Conservation (phyloP, 2,329 filamentous ascomycete species). For the Colletotrichum lini region DNA sequence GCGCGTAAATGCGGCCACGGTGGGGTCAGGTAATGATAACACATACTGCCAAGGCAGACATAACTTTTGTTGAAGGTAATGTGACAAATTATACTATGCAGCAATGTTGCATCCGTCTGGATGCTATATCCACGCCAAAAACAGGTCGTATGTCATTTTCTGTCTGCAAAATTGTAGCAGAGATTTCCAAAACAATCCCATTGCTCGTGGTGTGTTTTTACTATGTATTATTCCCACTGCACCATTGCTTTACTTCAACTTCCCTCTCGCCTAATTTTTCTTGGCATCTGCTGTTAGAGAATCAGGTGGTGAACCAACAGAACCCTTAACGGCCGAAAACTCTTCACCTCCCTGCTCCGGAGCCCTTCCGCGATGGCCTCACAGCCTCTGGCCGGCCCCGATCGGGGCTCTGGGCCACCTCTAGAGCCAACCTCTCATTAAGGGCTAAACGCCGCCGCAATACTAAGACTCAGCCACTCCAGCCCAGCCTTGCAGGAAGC, state of each 20-base stretch:
- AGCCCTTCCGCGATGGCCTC: not conserved
- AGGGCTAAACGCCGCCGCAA: slow-evolving; percentile 3
- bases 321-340: slow-evolving; percentile 9
- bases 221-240: too few relatives aligned
- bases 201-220: too few relatives aligned
- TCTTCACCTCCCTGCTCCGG: not conserved
- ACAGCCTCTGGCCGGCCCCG: not conserved
- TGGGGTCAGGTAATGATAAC: too few relatives aligned
- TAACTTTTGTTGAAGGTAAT: too few relatives aligned
- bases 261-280: slow-evolving; percentile 10
- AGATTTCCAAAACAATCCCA: too few relatives aligned
- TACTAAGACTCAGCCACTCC: not conserved
- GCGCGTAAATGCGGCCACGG: too few relatives aligned
- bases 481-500: slow-evolving; percentile 8
- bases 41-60: too few relatives aligned
- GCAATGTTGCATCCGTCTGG: too few relatives aligned
- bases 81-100: too few relatives aligned
- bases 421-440: not conserved
- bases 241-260: not conserved
- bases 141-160: too few relatives aligned
- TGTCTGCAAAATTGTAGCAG: too few relatives aligned
- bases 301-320: not conserved
- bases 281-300: slow-evolving; percentile 5
- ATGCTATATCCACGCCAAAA: too few relatives aligned
- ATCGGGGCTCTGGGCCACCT: not conserved